Percentiles rank a stretch among this genome's conserved stretches.
Evolutionary conservation across 306 rosid genomes (phyloP).

Genomic region (Myrica gale): DNA sequence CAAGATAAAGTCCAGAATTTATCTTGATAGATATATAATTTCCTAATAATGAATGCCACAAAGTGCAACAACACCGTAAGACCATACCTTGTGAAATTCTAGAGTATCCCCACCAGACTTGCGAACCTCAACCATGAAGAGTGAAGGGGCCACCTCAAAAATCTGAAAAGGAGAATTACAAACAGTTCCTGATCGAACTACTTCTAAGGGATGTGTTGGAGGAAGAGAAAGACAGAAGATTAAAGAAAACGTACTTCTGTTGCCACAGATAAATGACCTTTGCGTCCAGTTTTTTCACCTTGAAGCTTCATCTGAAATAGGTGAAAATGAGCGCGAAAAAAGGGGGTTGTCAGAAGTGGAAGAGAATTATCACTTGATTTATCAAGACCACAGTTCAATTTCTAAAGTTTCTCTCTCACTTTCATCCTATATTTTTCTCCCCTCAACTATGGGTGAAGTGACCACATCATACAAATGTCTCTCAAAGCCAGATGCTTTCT

Average conservation of each 20-base stretch:
- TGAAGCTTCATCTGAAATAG: constrained; percentile 72
- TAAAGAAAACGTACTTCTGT: constrained; percentile 63
- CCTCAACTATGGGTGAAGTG: background rate
- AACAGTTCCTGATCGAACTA: constrained; percentile 15
- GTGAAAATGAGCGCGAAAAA: constrained; percentile 3
- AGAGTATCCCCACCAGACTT: constrained; percentile 87
- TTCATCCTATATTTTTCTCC: background rate
- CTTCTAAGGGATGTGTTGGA: background rate
- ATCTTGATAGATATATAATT: background rate
- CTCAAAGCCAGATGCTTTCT: background rate
- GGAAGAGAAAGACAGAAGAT: background rate
- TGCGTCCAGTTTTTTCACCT: constrained; percentile 87
- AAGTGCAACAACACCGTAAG: background rate
- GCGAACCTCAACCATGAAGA: constrained; percentile 90
- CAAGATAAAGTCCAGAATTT: background rate
- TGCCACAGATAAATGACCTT: constrained; percentile 85
- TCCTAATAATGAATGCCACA: background rate
- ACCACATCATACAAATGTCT: background rate
- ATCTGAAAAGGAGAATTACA: constrained; percentile 45
- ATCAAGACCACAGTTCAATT: background rate
- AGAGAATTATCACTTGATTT: constrained; percentile 3
- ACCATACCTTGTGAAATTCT: constrained; percentile 80
- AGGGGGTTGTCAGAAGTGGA: constrained; percentile 20
- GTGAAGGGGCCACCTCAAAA: constrained; percentile 89
- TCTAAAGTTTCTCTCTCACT: background rate